Evolutionary conservation across 345 rosid species (phyloP), one percentile per base, ranked within the genome.

Genomic region (Ceriops zippeliana): DNA sequence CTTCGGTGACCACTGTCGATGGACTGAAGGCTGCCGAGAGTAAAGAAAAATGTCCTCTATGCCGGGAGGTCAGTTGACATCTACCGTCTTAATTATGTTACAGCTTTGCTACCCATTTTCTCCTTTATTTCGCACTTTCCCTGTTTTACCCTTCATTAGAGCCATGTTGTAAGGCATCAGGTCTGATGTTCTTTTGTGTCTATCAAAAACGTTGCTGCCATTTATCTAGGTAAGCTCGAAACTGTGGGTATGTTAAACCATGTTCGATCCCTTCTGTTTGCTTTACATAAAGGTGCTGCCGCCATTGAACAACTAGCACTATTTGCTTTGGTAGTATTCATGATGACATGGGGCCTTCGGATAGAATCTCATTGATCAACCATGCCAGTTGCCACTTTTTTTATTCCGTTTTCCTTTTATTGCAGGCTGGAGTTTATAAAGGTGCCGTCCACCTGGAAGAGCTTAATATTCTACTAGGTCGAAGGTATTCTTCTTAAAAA

Each of bases 371-470:
- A 24, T 21, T 22, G 24, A 8, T 22, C 2, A 56, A 5, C 59
- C 59, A 1, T 56, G 59, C 59, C 49, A 0, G 49, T 1, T 56
- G 30, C 59, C 30, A 56, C 30, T 22, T 56, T 54, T 56, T 54
- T 56, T 24, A 27, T 22, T 56, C 59, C 24, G 19, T 20, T 56
- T 24, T 10, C 11, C 30, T 56, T 56, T 27, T 15, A 35, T 51
- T 70, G 35, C 77, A 93, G 97, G 74, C 75, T 21, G 70, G 86
- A 66, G 95, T 93, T 31, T 85, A 83, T 72, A 83, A 87, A 78
- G 90, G 85, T 52, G 83, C 83, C 19, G 83, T 91, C 47, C 98
- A 81, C 82, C 77, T 93, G 88, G 95, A 93, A 10, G 98, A 91
- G 79, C 96, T 89, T 71, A 82, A 70, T 73, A 82, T 86, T 63